Evolutionary conservation across 176 grass and related monocot genomes (phyloP), one percentile per base, ranked within the genome.

Genomic region (Oryza glaberrima): DNA sequence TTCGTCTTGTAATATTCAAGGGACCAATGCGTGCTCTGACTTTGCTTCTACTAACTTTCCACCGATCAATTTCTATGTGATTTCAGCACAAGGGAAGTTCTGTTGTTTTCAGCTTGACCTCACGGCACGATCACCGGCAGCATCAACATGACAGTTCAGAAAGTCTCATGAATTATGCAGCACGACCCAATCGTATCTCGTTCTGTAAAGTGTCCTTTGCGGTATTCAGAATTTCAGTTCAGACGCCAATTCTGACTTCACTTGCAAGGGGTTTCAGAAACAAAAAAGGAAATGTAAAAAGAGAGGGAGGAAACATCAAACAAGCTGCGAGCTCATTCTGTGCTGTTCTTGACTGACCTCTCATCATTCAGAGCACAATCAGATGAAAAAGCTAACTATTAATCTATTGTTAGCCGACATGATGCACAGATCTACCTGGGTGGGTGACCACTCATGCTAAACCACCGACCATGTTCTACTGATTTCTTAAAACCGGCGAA

Each of bases 361-460:
- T 52, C 76, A 25, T 8, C 32, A 26, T 35, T 67, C 32, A 43
- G 61, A 81, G 51, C 58, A 35, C 43, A 51, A 66, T 4, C 7
- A 4, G 3, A 28, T 35, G 19, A 23, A 66, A 75, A 45, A 47
- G 4, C 11, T 26, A 17, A 34, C 2, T 7, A 17, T 38, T 76
- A 69, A 81, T 85, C 40, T 70, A 70, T 80, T 32, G 64, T 64
- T 81, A 51, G 71, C 77, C 65, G 41, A 75, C 82, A 35, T 6
- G 64, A 36, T 6, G 64, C 30, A 9, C 11, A 14, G 30, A 80
- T 80, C 78, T n/a, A 14, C 19, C 8, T 46, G 17, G 40, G 19
- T 64, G 69, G 54, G 40, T 83, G 54, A 36, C 47, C 54, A 81
- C 58, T 61, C 20, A 61, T 22, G 58, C 20, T 0, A 81, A 81